These are phyloP conservation scores for Populus hybrid DNA, from an alignment of 441 rosid species.

Conservation along the genomic window DNA sequence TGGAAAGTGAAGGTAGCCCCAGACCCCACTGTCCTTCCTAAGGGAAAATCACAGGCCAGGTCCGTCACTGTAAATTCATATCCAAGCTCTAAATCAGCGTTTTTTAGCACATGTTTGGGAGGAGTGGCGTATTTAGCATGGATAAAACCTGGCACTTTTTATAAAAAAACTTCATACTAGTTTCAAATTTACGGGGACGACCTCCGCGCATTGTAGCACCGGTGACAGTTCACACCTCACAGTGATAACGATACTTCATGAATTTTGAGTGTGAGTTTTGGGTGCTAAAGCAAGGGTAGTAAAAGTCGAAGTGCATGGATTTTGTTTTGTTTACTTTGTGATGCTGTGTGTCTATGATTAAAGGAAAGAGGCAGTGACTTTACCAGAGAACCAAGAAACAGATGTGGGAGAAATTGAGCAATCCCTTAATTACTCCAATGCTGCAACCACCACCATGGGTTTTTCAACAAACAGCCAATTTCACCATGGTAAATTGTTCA, in stretches of 20 bases:
- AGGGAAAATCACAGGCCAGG: conserved; percentile 76
- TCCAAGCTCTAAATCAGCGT: not conserved
- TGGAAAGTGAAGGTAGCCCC: conserved; percentile 61
- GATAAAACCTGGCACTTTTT: not conserved
- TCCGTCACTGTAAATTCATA: conserved; percentile 18
- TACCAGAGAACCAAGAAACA: conserved; percentile 55
- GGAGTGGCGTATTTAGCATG: not conserved
- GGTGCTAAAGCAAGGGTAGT: not conserved
- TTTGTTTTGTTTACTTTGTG: not conserved
- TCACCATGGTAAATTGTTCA: conserved; percentile 60
- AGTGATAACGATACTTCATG: not conserved
- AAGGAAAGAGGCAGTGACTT: conserved; percentile 81
- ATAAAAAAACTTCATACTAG: not conserved
- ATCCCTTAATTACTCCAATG: conserved; percentile 34
- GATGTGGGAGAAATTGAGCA: conserved; percentile 59
- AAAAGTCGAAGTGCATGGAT: not conserved
- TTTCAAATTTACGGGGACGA: not conserved
- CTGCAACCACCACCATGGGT: conserved; percentile 35
- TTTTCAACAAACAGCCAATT: conserved; percentile 51
- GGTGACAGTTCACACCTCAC: not conserved
- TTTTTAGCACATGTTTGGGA: not conserved
- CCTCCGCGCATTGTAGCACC: not conserved
- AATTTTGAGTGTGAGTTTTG: not conserved
- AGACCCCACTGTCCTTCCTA: conserved; percentile 71
- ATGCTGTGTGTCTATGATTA: not conserved